phyloP scores from a whole-genome alignment of 345 rosid species.

The rapeseed (Brassica napus) region DNA sequence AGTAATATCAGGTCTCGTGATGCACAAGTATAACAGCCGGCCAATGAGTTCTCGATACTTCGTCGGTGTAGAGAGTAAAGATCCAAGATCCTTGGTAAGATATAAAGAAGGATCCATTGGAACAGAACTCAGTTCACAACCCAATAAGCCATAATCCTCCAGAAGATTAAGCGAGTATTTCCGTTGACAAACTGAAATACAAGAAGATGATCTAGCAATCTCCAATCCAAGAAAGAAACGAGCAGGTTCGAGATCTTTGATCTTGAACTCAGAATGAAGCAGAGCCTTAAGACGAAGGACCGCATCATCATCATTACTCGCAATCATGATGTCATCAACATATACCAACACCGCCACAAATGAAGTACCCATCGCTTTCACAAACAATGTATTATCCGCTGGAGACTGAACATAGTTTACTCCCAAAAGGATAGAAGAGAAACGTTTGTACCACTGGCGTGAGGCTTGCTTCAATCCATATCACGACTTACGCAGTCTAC shows the following conservation, averaged over 20 bases:
- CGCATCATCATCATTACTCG: not conserved
- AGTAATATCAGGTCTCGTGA: not conserved
- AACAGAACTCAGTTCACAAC: no score
- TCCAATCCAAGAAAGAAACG: not conserved
- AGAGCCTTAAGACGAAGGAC: not conserved
- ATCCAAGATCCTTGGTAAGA: no score
- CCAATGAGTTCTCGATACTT: no score
- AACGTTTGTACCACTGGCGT: not conserved
- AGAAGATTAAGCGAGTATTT: no score
- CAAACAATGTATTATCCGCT: not conserved
- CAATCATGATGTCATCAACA: not conserved
- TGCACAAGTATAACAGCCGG: no score
- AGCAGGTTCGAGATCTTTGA: not conserved
- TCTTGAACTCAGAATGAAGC: not conserved
- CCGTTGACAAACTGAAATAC: not conserved
- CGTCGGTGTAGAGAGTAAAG: no score
- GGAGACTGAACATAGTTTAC: not conserved
- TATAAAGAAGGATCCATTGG: no score
- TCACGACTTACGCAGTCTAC: no score
- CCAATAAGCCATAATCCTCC: no score
- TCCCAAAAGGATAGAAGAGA: not conserved
- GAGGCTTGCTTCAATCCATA: no score
- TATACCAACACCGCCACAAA: not conserved
- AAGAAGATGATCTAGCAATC: not conserved
- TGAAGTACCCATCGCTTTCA: not conserved